Base-by-base conservation (phyloP, 1,139 yeast genomes). In the Pichia sp. region DNA sequence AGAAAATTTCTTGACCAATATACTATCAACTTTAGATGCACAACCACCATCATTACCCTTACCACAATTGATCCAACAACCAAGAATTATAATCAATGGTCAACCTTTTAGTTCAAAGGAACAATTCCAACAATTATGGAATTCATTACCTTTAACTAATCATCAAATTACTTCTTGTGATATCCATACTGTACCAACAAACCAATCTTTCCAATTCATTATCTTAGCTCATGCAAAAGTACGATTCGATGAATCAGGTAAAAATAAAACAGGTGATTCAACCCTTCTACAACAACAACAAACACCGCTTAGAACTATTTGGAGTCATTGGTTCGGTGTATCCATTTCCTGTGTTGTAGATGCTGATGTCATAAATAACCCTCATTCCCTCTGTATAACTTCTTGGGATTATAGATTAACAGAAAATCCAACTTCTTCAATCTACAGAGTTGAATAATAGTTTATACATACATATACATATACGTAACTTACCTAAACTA, bases 211-310 rank as follows among this genome's bases (percentile, higher is more conserved):
- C 25, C 55, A 54, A 36, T 66, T 70, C 40, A 60, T 79, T 4
- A 67, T 81, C 20, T 69, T 72, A 43, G 67, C 77, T 15, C 71
- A 77, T 42, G 77, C 84, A 10, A 82, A 79, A 56, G 84, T 82
- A 9, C 68, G 79, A 48, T 82, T 82, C 53, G 91, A 83, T 58
- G 91, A 83, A 54, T 72, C 80, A 41, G 89, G 89, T 1, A 71
- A 66, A 47, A 78, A 74, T 47, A 70, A 79, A 53, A 54, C 73
- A 22, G 86, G 86, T 2, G 81, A 77, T 42, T 68, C 74, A 24
- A 74, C 84, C 1, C 76, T 74, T 45, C 40, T 60, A 67, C 15
- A 60, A 6, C 49, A 69, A 20, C 32, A 18, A 18, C 21, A 18
- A 21, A 14, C 8, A 20, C 32, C 11, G 21, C 32, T 18, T 20